phyloP scores from a whole-genome alignment of 2,329 filamentous ascomycete species.

The Penicillium psychrosexuale region DNA sequence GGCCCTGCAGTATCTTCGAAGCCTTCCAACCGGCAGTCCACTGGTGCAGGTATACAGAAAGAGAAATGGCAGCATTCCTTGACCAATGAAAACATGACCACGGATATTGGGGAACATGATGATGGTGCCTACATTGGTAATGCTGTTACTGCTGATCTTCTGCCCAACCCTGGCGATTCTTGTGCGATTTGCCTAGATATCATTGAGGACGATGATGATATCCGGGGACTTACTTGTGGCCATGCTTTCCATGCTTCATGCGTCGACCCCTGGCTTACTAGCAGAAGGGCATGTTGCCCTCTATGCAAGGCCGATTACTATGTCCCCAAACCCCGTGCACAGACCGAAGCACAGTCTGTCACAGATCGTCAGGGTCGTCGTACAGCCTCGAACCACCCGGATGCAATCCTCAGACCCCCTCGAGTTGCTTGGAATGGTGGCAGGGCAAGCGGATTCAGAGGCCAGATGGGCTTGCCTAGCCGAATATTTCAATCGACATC shows the following conservation, averaged over 20 bases:
- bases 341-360: slow-evolving; percentile 38
- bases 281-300: slow-evolving; percentile 88
- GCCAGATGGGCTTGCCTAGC: slow-evolving; percentile 38
- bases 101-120: slow-evolving; percentile 61
- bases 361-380: slow-evolving; percentile 34
- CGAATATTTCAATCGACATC: slow-evolving; percentile 34
- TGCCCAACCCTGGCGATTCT: slow-evolving; percentile 80
- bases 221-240: slow-evolving; percentile 91
- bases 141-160: slow-evolving; percentile 74
- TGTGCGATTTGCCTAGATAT: slow-evolving; percentile 96
- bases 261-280: slow-evolving; percentile 94
- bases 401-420: slow-evolving; percentile 30
- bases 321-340: slow-evolving; percentile 80
- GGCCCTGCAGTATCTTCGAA: not conserved
- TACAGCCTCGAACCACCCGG: slow-evolving; percentile 20
- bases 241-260: slow-evolving; percentile 97
- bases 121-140: slow-evolving; percentile 76
- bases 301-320: slow-evolving; percentile 99
- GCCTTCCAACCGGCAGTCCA: not conserved
- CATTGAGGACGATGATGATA: slow-evolving; percentile 91
- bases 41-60: slow-evolving; percentile 8
- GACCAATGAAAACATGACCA: slow-evolving; percentile 51
- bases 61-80: slow-evolving; percentile 28
- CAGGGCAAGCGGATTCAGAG: slow-evolving; percentile 31
- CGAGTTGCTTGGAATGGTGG: slow-evolving; percentile 36